phyloP scores from a whole-genome alignment of 2,329 filamentous ascomycete genomes.

The Xylariaceae sp. region DNA sequence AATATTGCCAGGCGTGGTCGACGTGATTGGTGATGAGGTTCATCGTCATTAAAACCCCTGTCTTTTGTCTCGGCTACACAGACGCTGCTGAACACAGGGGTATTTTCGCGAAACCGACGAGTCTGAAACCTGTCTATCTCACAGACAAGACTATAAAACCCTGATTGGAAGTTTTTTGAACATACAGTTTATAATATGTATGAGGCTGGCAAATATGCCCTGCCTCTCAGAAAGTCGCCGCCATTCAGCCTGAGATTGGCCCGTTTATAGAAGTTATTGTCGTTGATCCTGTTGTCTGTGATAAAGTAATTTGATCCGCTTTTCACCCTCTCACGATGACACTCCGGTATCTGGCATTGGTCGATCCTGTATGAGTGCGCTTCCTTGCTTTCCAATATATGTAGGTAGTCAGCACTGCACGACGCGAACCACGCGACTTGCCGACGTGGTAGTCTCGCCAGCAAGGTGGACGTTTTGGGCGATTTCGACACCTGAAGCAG shows the following conservation, averaged over 20 bases:
- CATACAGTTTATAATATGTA: background rate
- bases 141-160: constrained; percentile 1
- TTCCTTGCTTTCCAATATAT: background rate
- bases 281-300: too few relatives aligned
- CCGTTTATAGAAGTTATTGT: too few relatives aligned
- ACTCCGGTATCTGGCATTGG: constrained; percentile 27
- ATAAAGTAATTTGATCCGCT: constrained; percentile 8
- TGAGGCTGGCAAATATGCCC: background rate
- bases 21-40: constrained; percentile 18
- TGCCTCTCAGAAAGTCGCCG: background rate
- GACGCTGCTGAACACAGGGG: constrained; percentile 12
- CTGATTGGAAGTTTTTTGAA: background rate
- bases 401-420: constrained; percentile 12
- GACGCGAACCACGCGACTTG: constrained; percentile 7
- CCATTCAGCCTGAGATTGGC: too few relatives aligned
- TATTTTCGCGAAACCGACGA: constrained; percentile 6
- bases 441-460: constrained; percentile 9
- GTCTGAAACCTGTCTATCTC: constrained; percentile 8
- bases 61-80: constrained; percentile 4
- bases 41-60: constrained; percentile 13
- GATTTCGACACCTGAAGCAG: background rate
- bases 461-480: background rate
- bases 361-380: constrained; percentile 5
- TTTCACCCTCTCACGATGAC: constrained; percentile 18
- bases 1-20: constrained; percentile 17